Base-by-base conservation (phyloP, 2,329 filamentous ascomycete genomes). In the Nemania sp. region DNA sequence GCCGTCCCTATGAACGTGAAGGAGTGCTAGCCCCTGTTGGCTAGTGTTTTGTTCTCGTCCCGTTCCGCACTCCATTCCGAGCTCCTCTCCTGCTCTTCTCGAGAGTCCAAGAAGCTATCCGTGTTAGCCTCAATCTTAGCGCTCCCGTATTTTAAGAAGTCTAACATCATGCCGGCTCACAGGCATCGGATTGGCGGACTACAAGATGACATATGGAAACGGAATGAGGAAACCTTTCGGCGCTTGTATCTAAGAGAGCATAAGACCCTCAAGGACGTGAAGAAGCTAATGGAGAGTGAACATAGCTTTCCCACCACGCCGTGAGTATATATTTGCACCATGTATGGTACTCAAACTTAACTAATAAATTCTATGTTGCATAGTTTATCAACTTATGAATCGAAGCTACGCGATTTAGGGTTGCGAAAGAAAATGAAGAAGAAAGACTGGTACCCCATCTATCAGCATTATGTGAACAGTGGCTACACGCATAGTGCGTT, bases 371-470 rank as follows among this genome's bases (percentile, higher is more conserved):
- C 7, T 24, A 2, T 3, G 41, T 41, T 6, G 20, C 22, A 15
- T 38, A 62, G 59, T n/a, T 15, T 62, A 1, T 59, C 55, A 2
- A 64, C 47, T 2, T 64, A 59, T 18, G 62, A 59, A 49, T 59
- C 62, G 20, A 64, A 54, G n/a, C 22, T 64, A 20, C 62, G 55
- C 20, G 38, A 59, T 38, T 20, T 64, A 24, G 47, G 62, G 1
- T 35, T 64, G n/a, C 47, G 62, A 26, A 64, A 64, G 35, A 64
- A 64, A 15, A 47, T 64, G 38, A 64, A 47, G 15, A 35, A 15
- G 5, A 35, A 32, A 15, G 32, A 64, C 26, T 59, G 54, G 62
- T 3, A 27, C 11, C 32, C 55, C 11, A 3, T 64, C 13, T 64
- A 64, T 22, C 54, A 47, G 5, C 35, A 54, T 47, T 64, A 59